Evolutionary conservation across 495 filamentous ascomycete genomes (phyloP).

Genomic region (Penicillium silybi): DNA sequence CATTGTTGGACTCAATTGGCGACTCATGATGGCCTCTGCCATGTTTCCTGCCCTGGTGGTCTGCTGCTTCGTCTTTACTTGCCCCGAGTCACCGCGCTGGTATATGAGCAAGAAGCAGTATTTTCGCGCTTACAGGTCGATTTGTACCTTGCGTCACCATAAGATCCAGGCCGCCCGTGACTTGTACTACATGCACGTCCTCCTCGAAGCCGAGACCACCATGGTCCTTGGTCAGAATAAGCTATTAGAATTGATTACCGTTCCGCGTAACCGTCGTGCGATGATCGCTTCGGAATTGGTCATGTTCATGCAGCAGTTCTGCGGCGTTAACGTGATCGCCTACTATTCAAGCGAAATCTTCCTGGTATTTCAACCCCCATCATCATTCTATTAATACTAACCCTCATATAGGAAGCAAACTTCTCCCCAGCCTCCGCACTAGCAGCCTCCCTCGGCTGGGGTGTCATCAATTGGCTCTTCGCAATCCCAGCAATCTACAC

Average conservation of each 20-base stretch:
- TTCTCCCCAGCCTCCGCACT: slow-evolving; percentile 55
- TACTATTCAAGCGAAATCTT: slow-evolving; percentile 56
- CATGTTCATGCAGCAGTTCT: slow-evolving; percentile 82
- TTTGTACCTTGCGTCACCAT: slow-evolving; percentile 61
- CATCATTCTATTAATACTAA: background rate
- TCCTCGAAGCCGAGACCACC: slow-evolving; percentile 62
- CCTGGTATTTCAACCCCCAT: slow-evolving; percentile 12
- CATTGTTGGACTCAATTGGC: slow-evolving; percentile 71
- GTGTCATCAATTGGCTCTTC: slow-evolving; percentile 76
- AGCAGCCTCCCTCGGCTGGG: slow-evolving; percentile 67
- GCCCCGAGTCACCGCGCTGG: slow-evolving; percentile 76
- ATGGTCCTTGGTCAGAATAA: slow-evolving; percentile 59
- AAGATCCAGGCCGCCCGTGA: slow-evolving; percentile 79
- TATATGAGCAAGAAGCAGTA: slow-evolving; percentile 69
- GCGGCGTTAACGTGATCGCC: slow-evolving; percentile 60
- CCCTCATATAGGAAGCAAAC: slow-evolving; percentile 22
- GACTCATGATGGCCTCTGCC: slow-evolving; percentile 78
- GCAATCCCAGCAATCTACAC: slow-evolving; percentile 75
- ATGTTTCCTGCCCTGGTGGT: slow-evolving; percentile 71
- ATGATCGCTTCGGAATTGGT: slow-evolving; percentile 70
- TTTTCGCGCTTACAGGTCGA: slow-evolving; percentile 60
- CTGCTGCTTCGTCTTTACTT: slow-evolving; percentile 64
- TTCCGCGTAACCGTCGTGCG: slow-evolving; percentile 77
- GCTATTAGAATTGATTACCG: slow-evolving; percentile 63
- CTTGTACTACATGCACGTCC: slow-evolving; percentile 73